Evolutionary conservation across 805 yeast species (phyloP).

Genomic region (Starmerella lactis-condensi): DNA sequence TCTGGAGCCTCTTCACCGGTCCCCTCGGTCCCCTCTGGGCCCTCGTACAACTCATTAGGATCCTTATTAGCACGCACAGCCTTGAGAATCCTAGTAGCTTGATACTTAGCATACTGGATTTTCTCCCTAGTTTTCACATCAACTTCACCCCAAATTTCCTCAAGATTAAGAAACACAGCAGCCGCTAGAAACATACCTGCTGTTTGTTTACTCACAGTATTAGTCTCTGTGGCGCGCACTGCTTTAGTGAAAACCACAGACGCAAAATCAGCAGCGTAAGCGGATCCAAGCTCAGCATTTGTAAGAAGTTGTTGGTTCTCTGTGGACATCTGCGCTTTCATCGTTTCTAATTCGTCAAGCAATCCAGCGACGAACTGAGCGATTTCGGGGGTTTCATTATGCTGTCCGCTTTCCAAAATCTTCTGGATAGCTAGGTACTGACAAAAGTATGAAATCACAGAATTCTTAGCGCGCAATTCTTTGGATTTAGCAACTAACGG

Average conservation of each 20-base stretch:
- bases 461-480: constrained; percentile 41
- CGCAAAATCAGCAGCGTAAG: constrained; percentile 40
- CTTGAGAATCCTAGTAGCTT: constrained; percentile 38
- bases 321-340: constrained; percentile 28
- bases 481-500: constrained; percentile 28
- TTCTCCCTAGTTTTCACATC: constrained; percentile 26
- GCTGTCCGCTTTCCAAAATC: constrained; percentile 43
- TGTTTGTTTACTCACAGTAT: constrained; percentile 29
- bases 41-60: constrained; percentile 39
- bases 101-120: constrained; percentile 44
- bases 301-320: constrained; percentile 32
- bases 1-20: constrained; percentile 2
- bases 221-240: constrained; percentile 30
- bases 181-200: constrained; percentile 37
- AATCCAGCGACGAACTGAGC: constrained; percentile 43
- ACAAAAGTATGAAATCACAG: constrained; percentile 57
- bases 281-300: constrained; percentile 41
- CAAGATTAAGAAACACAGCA: constrained; percentile 34
- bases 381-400: constrained; percentile 35
- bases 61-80: constrained; percentile 33
- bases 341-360: constrained; percentile 51
- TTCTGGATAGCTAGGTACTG: constrained; percentile 53
- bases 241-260: constrained; percentile 38
- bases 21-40: constrained; percentile 9
- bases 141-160: constrained; percentile 23